These are phyloP conservation scores for Xenoacremonium recifei DNA, from an alignment of 2,329 filamentous ascomycete species.

Conservation along the genomic window DNA sequence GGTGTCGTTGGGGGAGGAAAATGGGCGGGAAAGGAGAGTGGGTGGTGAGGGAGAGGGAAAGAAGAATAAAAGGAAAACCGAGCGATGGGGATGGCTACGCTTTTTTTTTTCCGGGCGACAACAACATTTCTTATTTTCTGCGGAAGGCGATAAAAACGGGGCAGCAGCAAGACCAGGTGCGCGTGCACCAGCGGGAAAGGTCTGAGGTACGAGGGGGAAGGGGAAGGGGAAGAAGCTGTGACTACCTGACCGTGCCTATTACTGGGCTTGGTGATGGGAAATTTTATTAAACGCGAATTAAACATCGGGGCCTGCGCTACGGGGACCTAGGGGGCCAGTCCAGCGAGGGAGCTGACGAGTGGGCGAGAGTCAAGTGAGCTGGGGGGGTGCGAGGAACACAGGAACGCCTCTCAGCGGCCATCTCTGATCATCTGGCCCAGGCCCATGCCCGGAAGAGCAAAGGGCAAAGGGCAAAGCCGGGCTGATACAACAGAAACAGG, in stretches of 20 bases:
- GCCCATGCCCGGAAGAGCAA: too few species aligned
- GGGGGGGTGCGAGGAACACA: too few species aligned
- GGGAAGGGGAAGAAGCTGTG: constrained; percentile 9
- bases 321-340: too few species aligned
- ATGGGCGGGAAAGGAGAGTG: constrained; percentile 26
- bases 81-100: constrained; percentile 50
- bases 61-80: constrained; percentile 23
- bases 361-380: too few species aligned
- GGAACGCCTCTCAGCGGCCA: too few species aligned
- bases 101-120: constrained; percentile 45
- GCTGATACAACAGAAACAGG: too few species aligned
- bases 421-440: too few species aligned
- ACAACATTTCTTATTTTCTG: constrained; percentile 45
- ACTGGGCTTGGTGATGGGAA: constrained; percentile 25
- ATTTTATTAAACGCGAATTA: constrained; percentile 27
- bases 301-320: constrained; percentile 15
- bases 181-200: constrained; percentile 18
- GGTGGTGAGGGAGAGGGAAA: constrained; percentile 20
- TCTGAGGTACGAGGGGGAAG: constrained; percentile 20
- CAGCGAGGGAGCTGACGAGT: too few species aligned
- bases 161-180: constrained; percentile 32
- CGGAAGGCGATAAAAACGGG: constrained; percentile 47
- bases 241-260: constrained; percentile 5
- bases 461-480: too few species aligned
- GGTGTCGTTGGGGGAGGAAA: constrained; percentile 35